A percentile compares a stretch with the other conserved stretches of the same genome.
phyloP scores from a whole-genome alignment of 163 green algal genomes.

The Botryococcus braunii region DNA sequence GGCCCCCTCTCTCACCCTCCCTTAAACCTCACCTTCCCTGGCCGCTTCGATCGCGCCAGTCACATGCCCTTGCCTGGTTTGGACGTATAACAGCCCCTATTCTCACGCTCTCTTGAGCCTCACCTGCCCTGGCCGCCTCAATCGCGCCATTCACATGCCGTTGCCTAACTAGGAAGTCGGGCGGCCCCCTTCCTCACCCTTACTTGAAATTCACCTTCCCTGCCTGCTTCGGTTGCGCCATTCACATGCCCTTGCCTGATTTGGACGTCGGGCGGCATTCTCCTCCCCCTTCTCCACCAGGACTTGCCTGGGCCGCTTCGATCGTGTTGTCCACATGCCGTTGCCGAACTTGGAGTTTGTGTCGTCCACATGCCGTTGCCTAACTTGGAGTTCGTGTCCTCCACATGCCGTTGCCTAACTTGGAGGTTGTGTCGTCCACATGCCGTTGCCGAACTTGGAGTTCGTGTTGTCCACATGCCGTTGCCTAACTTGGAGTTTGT shows the following conservation, averaged over 20 bases:
- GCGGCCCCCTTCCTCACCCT: neutral
- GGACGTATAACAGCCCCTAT: constrained; percentile 9
- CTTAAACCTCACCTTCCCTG: constrained; percentile 63
- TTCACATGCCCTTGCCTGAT: constrained; percentile 82
- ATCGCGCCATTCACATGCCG: constrained; percentile 85
- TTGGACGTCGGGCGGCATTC: constrained; percentile 21
- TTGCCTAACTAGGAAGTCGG: constrained; percentile 60
- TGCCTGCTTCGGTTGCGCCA: constrained; percentile 91
- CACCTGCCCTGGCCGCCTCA: constrained; percentile 86
- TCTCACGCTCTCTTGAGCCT: constrained; percentile 23
- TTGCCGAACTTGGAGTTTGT: constrained; percentile 62
- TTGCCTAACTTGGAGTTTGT: no score
- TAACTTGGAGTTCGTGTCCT: neutral
- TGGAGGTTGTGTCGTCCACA: no score
- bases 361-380: no score
- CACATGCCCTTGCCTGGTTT: constrained; percentile 79
- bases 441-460: no score
- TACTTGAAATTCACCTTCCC: constrained; percentile 56
- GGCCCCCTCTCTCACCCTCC: neutral
- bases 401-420: no score
- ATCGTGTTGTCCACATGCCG: constrained; percentile 86
- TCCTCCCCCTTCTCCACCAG: constrained; percentile 48
- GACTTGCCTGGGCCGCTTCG: constrained; percentile 87
- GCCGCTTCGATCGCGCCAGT: constrained; percentile 92
- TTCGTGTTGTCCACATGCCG: no score